A percentile compares a stretch with the other conserved stretches of the same genome.
Evolutionary conservation across 805 yeast species (phyloP).

Genomic region (Nakazawaea pomicola): DNA sequence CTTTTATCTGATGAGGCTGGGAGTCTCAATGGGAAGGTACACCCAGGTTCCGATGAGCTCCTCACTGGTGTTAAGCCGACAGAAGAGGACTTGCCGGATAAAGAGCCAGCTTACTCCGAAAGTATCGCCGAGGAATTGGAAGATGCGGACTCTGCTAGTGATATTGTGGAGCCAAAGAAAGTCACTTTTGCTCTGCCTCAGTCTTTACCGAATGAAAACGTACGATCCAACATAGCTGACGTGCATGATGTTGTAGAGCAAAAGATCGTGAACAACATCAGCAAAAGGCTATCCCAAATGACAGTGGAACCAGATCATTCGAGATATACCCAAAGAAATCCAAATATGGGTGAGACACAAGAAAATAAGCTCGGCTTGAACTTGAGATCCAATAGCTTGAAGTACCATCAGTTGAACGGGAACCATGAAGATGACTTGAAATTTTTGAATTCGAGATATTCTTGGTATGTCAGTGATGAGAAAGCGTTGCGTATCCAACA

Average conservation of each 20-base stretch:
- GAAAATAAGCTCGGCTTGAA: slow-evolving; percentile 3
- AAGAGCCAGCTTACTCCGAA: too few relatives aligned
- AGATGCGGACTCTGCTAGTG: too few relatives aligned
- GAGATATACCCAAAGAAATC: neutral
- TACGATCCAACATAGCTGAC: too few relatives aligned
- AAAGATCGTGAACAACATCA: slow-evolving; percentile 4
- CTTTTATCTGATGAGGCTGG: neutral
- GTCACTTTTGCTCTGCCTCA: too few relatives aligned
- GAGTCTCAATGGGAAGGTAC: neutral
- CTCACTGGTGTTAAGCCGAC: too few relatives aligned
- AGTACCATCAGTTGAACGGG: slow-evolving; percentile 18
- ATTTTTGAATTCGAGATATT: slow-evolving; percentile 19
- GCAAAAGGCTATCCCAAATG: slow-evolving; percentile 10
- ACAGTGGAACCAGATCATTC: slow-evolving; percentile 1
- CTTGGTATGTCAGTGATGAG: slow-evolving; percentile 26
- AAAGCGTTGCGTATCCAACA: slow-evolving; percentile 1
- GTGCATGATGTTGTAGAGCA: too few relatives aligned
- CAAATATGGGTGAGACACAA: slow-evolving; percentile 6
- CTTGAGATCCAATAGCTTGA: slow-evolving; percentile 11
- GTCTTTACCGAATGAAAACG: too few relatives aligned
- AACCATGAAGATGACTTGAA: slow-evolving; percentile 17
- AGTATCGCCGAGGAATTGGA: too few relatives aligned
- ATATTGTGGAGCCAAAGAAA: too few relatives aligned
- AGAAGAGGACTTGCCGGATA: too few relatives aligned
- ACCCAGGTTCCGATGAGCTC: too few relatives aligned